Evolutionary conservation across 1,284 basidiomycete genomes (phyloP).

Genomic region (Trametes polyzona): DNA sequence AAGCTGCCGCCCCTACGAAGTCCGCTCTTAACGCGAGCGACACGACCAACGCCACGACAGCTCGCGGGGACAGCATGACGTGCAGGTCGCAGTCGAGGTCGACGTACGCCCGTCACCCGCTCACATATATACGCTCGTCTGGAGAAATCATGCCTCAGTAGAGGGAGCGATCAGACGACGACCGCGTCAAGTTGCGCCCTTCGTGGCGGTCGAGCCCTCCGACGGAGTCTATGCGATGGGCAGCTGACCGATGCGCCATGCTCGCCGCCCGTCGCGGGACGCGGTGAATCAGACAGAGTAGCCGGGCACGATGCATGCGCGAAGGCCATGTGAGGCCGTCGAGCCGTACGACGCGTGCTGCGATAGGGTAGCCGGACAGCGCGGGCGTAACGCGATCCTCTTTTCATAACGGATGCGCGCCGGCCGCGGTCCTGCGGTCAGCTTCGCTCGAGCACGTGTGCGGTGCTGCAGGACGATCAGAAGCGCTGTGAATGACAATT

Average conservation of each 20-base stretch:
- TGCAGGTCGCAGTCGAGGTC: background rate
- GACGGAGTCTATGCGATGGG: background rate
- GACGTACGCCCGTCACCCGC: background rate
- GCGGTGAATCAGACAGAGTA: background rate
- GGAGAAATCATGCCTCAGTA: background rate
- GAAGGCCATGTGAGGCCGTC: conserved; percentile 11
- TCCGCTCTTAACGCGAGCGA: background rate
- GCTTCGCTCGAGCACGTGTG: conserved; percentile 16
- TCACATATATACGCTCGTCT: conserved; percentile 1
- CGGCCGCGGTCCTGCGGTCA: conserved; percentile 4
- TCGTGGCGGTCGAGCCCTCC: conserved; percentile 2
- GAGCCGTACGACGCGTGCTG: background rate
- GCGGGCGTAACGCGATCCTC: conserved; percentile 12
- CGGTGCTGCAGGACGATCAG: background rate
- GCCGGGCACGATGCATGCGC: conserved; percentile 5
- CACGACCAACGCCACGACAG: background rate
- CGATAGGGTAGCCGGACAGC: conserved; percentile 5
- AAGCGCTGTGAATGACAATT: conserved; percentile 1
- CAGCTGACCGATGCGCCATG: conserved; percentile 15
- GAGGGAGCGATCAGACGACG: conserved; percentile 17
- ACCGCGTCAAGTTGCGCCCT: background rate
- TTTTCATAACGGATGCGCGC: background rate
- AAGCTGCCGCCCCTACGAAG: conserved; percentile 2
- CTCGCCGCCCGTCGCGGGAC: background rate
- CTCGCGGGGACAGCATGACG: conserved; percentile 11